Evolutionary conservation across 148 eudicot genomes (phyloP), one percentile per base, ranked within the genome.

Genomic region (Camellia lanceoleosa): DNA sequence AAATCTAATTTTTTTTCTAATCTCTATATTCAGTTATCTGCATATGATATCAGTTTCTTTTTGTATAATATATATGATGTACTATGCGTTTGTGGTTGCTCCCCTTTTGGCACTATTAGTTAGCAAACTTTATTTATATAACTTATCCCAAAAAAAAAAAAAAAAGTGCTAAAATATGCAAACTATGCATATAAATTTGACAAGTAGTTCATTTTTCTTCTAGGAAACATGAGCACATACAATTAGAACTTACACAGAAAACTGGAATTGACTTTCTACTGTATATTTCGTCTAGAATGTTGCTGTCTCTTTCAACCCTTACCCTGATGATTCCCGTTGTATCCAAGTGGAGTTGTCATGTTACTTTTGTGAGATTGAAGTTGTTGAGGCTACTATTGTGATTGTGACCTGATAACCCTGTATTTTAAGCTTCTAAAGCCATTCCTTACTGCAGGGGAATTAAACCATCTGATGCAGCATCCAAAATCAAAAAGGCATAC

Each of bases 401-500:
- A n/a, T 60, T 60, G 20, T 15, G 20, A 15, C 20, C 23, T 60
- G 0, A 18, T 60, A 60, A 60, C 19, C 16, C 1, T 60, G n/a
- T 15, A 8, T 8, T 60, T 60, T 60, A 46, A 18, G 23, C 30
- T 42, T 54, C 55, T 58, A 58, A 20, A 81, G 30, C 30, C 12
- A 10, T 60, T 77, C 38, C 70, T 62, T 11, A 61, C 44, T 23
- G 23, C 23, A 95, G 98, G 86, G 98, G 97, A 80, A 78, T 87
- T 58, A 93, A 91, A 79, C 86, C 85, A 79, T 86, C 95, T 42
- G 98, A 92, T 75, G 41, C 91, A 54, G 90, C 87, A 81, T 68
- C 98, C 63, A 97, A 93, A 78, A 92, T 96, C 19, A 96, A 91
- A 81, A 96, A 96, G 89, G 99, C 98, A 71, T 96, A 96, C 83